Evolutionary conservation across 176 grass and related monocot genomes (phyloP).

Genomic region (Paspalum notatum): DNA sequence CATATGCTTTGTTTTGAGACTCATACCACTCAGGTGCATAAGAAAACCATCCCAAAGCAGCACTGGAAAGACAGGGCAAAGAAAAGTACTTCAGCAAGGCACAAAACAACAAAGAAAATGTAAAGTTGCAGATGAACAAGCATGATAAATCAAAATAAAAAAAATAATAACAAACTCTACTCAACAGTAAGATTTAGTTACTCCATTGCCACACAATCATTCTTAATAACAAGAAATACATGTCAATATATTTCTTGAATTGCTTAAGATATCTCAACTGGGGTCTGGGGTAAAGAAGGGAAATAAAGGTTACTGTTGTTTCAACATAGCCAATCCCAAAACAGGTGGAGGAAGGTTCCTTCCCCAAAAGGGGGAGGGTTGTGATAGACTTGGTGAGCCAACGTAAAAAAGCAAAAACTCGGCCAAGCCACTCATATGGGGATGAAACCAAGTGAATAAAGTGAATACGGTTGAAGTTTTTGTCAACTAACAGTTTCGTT

Average conservation of each 20-base stretch:
- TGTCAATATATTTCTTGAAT: not conserved
- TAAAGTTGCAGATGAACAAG: conserved; percentile 15
- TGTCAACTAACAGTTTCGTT: conserved; percentile 14
- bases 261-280: not conserved
- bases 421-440: not conserved
- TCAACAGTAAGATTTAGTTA: conserved; percentile 19
- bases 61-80: conserved; percentile 48
- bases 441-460: not conserved
- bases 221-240: conserved; percentile 1
- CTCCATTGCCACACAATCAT: not conserved
- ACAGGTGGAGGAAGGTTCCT: not conserved
- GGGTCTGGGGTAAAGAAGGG: not conserved
- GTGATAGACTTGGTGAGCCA: not conserved
- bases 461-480: not conserved
- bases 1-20: conserved; percentile 86
- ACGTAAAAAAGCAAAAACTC: not conserved
- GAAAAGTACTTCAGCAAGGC: conserved; percentile 38
- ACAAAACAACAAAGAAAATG: conserved; percentile 34
- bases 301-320: not conserved
- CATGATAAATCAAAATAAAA: conserved; percentile 8
- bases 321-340: not conserved
- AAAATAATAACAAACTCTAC: not conserved
- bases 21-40: conserved; percentile 93
- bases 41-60: conserved; percentile 99
- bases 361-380: not conserved